Base-by-base conservation (phyloP, 768 basidiomycete genomes). In the Pisolithus albus region DNA sequence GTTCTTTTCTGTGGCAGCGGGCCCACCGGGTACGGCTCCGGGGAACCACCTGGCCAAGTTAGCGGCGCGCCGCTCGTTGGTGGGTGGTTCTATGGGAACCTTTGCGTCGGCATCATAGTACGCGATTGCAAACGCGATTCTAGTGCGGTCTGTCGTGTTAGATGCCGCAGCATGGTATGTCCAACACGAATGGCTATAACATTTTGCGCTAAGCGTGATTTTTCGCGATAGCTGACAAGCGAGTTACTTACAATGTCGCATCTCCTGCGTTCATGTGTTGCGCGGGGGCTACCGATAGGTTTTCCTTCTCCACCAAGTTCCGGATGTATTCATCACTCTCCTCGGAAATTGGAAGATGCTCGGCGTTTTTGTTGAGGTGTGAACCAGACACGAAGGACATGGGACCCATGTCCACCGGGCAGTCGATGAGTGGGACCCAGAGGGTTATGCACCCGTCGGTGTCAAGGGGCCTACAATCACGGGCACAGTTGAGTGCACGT, bases 1-100 rank as follows among this genome's bases (percentile, higher is more conserved):
- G 21, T 51, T 51, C 50, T 51, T 51, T 19, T 39, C 42, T 1
- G 50, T 51, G 7, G 43, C 50, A 9, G 50, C 50, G 13, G 43
- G 28, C 21, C 34, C 43, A 1, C 50, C 50, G 19, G 50, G 43
- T 15, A 34, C 50, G 3, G 18, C 50, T 9, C 50, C 42, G 6
- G 50, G 50, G 50, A 51, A 51, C 50, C 50, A 51, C 50, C 43
- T 51, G 4, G 50, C 50, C 42, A 51, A 45, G 36, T 51, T 51
- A 7, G 32, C 41, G n/a, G 50, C 50, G 11, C 50, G 50, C 19
- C 50, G 50, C 30, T 36, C 34, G n/a, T 50, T 50, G 5, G 23
- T 23, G 13, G 42, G 50, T n/a, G 43, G 50, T 19, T 51, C 9
- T 32, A 23, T 4, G 28, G 50, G 50, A 24, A 51, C 34, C 10